A percentile compares a stretch with the other conserved stretches of the same genome.
Evolutionary conservation across 345 rosid genomes (phyloP).

Genomic region (Aquilaria yunnanensis): DNA sequence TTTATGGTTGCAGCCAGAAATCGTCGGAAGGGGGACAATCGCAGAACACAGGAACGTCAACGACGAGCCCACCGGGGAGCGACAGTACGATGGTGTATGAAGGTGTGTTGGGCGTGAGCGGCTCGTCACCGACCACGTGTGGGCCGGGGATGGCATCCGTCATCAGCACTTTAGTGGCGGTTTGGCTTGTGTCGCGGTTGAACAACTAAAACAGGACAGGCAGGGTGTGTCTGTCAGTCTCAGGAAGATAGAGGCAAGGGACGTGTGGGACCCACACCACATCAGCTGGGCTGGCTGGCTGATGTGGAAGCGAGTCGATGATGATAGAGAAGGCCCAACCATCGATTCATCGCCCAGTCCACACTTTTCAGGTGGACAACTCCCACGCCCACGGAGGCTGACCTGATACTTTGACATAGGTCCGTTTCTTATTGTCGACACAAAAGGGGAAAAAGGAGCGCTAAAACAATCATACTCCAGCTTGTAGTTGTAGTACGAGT

Average conservation of each 20-base stretch:
- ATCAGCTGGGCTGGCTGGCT: not conserved
- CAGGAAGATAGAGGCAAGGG: too few species aligned
- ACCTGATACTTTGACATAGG: too few species aligned
- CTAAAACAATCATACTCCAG: too few species aligned
- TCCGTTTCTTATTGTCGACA: too few species aligned
- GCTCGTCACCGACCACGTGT: constrained; percentile 34
- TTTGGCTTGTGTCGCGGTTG: constrained; percentile 25
- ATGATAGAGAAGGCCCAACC: constrained; percentile 25
- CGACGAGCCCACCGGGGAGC: constrained; percentile 9
- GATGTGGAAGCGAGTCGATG: constrained; percentile 25
- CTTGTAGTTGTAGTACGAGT: too few species aligned
- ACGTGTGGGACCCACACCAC: too few species aligned
- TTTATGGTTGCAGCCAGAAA: constrained; percentile 48
- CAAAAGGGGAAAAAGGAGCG: too few species aligned
- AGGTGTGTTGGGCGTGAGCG: constrained; percentile 43
- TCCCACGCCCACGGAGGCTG: too few species aligned
- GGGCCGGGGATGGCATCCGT: constrained; percentile 14
- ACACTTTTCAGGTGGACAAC: too few species aligned
- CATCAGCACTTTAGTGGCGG: constrained; percentile 24
- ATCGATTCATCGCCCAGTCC: too few species aligned
- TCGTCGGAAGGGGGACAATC: constrained; percentile 37
- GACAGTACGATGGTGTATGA: constrained; percentile 66
- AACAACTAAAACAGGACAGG: constrained; percentile 23
- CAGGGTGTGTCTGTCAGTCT: constrained; percentile 8
- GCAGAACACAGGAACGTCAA: constrained; percentile 6